Conservation (phyloP, 352 stramenopile genomes). For the Globisporangium nagaii region DNA sequence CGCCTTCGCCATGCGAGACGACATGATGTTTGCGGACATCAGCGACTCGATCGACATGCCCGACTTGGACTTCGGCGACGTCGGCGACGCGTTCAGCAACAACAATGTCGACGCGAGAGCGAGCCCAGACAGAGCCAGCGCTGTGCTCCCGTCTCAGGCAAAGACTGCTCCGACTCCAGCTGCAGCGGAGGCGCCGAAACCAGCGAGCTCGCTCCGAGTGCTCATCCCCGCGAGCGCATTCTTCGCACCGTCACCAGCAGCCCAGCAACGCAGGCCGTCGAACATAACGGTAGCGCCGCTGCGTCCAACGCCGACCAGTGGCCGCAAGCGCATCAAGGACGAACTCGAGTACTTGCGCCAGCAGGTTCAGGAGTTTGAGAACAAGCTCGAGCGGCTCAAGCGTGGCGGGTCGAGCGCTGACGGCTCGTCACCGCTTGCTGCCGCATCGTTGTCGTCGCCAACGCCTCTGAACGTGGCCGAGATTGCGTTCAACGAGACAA, state of each 20-base stretch:
- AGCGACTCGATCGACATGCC: slow-evolving; percentile 8
- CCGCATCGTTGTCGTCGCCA: not conserved
- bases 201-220: not conserved
- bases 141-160: too few species aligned
- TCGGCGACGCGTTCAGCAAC: slow-evolving; percentile 3
- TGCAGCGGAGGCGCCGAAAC: not conserved
- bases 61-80: slow-evolving; percentile 3
- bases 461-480: too few species aligned
- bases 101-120: too few species aligned
- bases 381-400: slow-evolving; percentile 1
- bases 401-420: not conserved
- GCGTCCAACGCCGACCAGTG: not conserved
- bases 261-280: not conserved
- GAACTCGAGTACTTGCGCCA: slow-evolving; percentile 6
- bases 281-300: too few species aligned
- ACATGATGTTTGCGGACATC: slow-evolving; percentile 7
- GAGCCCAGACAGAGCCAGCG: too few species aligned
- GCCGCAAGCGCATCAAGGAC: slow-evolving; percentile 2
- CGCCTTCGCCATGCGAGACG: not conserved
- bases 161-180: too few species aligned
- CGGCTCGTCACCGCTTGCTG: not conserved
- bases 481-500: not conserved
- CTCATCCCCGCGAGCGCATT: slow-evolving; percentile 4
- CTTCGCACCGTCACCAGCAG: not conserved
- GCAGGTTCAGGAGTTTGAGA: slow-evolving; percentile 1